Base-by-base conservation (phyloP, 495 filamentous ascomycete genomes). In the Penicillium taxi region DNA sequence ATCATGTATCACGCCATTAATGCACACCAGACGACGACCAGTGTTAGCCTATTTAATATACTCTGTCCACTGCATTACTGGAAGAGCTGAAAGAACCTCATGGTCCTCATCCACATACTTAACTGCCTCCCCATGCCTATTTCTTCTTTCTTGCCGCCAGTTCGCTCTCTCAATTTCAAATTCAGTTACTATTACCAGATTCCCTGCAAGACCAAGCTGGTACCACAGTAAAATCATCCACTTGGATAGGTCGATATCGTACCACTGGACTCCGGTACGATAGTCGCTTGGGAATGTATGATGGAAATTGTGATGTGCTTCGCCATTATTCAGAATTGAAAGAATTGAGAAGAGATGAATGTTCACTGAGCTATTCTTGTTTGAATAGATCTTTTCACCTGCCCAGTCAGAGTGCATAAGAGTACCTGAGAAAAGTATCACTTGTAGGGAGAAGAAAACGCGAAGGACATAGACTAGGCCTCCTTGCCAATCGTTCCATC, bases 301-400 rank as follows among this genome's bases (percentile, higher is more conserved):
- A 22, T 61, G 57, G 25, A 56, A 58, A 34, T 61, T 61, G 33
- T 61, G 57, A 18, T 49, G 52, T 2, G 45, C 55, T 39, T 61
- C 57, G 5, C 57, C 57, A n/a, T n/a, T n/a, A n/a, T n/a, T n/a
- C n/a, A n/a, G n/a, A 0, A 51, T 27, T 9, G 46, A 54, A 7
- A 56, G 11, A 11, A 53, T 27, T 5, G 55, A 52, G n/a, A 51
- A 45, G 3, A 58, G 32, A 9, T 44, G 35, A 13, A 48, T 36
- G 26, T 61, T 45, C 4, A 52, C 42, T 6, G 57, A 41, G 26
- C 48, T 47, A 15, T 50, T 43, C 9, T 28, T 33, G 18, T 53
- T 39, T 15, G 47, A 42, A 26, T 50, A 59, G 2, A 55, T 54
- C 33, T 58, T 55, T 9, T 46, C 42, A 9, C 57, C 57, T 11